A percentile compares a stretch with the other conserved stretches of the same genome.
phyloP scores from a whole-genome alignment of 2,329 filamentous ascomycete species.

The Exophiala aquamarina region DNA sequence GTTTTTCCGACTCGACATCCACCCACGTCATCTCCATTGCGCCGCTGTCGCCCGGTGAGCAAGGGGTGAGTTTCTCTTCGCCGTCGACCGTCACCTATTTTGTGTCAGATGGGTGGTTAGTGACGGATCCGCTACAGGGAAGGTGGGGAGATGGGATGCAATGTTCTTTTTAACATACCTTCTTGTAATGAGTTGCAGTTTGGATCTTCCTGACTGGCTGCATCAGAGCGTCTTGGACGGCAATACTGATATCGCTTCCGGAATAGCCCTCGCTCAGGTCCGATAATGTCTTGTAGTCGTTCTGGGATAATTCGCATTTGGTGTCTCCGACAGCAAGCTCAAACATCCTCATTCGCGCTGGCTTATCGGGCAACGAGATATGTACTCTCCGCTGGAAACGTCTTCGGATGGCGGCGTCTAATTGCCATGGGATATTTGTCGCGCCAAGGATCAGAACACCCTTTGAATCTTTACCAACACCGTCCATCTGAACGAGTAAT shows the following conservation, averaged over 20 bases:
- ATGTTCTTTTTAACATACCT: constrained; percentile 56
- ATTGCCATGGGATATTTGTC: constrained; percentile 98
- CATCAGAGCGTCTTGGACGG: constrained; percentile 95
- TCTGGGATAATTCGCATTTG: constrained; percentile 74
- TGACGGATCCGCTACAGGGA: background rate
- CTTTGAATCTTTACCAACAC: constrained; percentile 91
- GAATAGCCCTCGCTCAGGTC: constrained; percentile 90
- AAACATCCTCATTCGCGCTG: constrained; percentile 91
- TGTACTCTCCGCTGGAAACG: constrained; percentile 96
- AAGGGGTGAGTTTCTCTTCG: constrained; percentile 68
- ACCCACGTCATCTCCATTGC: constrained; percentile 94
- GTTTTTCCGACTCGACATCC: constrained; percentile 76
- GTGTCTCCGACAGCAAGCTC: constrained; percentile 92
- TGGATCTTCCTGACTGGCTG: constrained; percentile 95
- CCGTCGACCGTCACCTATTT: constrained; percentile 69
- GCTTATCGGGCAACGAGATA: constrained; percentile 84
- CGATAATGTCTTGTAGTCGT: constrained; percentile 78
- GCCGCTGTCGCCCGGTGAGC: constrained; percentile 83
- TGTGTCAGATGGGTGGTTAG: constrained; percentile 10
- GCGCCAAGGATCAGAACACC: constrained; percentile 93
- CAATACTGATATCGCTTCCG: constrained; percentile 92
- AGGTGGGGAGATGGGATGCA: background rate
- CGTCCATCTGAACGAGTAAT: constrained; percentile 98
- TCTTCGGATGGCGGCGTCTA: constrained; percentile 91
- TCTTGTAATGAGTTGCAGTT: constrained; percentile 96